A percentile compares a stretch with the other conserved stretches of the same genome.
Evolutionary conservation across 78 protist genomes (phyloP).

Genomic region (Dictyostelium capitatum): DNA sequence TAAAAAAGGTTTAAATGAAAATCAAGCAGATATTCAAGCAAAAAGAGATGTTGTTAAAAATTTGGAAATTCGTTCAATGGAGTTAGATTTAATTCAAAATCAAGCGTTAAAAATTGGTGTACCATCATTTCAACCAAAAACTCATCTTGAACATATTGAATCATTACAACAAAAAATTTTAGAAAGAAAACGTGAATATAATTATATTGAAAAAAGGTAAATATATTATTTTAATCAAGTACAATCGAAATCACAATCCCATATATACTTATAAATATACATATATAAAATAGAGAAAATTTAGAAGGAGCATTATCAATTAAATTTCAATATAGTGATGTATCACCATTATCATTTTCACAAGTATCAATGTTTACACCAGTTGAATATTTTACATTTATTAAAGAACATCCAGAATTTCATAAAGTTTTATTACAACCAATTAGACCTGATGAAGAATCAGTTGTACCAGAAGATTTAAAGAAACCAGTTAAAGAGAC

Average conservation of each 20-base stretch:
- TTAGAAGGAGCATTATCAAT: conserved; percentile 27
- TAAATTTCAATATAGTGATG: conserved; percentile 40
- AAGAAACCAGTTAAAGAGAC: neutral
- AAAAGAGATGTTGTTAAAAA: conserved; percentile 41
- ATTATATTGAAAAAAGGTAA: conserved; percentile 36
- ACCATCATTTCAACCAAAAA: conserved; percentile 70
- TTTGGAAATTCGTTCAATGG: conserved; percentile 45
- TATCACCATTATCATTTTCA: conserved; percentile 32
- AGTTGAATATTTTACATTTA: conserved; percentile 37
- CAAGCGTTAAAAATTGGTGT: conserved; percentile 67
- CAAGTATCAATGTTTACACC: conserved; percentile 45
- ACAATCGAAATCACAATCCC: too few species aligned
- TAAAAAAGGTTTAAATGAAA: conserved; percentile 51
- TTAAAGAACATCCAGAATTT: conserved; percentile 73
- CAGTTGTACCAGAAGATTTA: neutral
- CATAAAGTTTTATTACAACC: conserved; percentile 17
- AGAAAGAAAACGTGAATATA: conserved; percentile 31
- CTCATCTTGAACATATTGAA: conserved; percentile 28
- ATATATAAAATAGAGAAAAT: too few species aligned
- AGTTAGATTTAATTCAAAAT: conserved; percentile 52
- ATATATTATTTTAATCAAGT: too few species aligned
- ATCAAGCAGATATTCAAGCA: conserved; percentile 59
- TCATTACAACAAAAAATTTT: neutral
- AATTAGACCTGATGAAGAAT: neutral
- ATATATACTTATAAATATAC: too few species aligned